Conservation (phyloP, 2,329 filamentous ascomycete genomes). For the Xylariales sp. region DNA sequence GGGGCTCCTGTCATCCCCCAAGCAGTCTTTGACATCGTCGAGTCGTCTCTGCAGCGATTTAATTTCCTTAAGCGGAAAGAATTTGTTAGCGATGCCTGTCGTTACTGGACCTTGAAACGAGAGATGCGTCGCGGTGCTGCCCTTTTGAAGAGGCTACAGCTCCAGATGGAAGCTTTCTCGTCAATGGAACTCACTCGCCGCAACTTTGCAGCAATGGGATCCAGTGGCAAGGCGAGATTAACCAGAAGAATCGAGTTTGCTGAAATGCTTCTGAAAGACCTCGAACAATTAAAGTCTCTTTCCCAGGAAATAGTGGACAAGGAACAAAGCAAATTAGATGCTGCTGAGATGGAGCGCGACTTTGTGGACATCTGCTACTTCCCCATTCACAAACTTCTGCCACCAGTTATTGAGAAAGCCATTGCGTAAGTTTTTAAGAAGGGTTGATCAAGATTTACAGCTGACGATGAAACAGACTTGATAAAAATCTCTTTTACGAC, state of each 20-base stretch:
- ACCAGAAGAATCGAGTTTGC: slow-evolving; percentile 90
- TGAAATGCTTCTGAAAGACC: slow-evolving; percentile 77
- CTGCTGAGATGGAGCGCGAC: slow-evolving; percentile 78
- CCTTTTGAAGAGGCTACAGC: slow-evolving; percentile 88
- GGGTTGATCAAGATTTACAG: not conserved
- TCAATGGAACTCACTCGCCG: slow-evolving; percentile 97
- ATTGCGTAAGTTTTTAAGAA: slow-evolving; percentile 73
- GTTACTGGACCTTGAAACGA: slow-evolving; percentile 97
- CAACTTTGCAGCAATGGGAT: slow-evolving; percentile 95
- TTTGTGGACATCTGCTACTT: slow-evolving; percentile 94
- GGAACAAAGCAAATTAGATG: slow-evolving; percentile 81
- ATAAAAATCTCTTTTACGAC: slow-evolving; percentile 69
- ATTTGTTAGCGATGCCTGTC: slow-evolving; percentile 91
- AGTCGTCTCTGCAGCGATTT: slow-evolving; percentile 85
- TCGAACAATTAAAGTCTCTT: slow-evolving; percentile 78
- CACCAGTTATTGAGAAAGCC: slow-evolving; percentile 82
- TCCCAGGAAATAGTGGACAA: slow-evolving; percentile 78
- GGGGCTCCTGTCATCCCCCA: slow-evolving; percentile 95
- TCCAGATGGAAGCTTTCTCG: slow-evolving; percentile 96
- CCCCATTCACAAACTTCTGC: slow-evolving; percentile 80
- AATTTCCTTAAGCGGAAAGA: slow-evolving; percentile 86
- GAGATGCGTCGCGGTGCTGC: slow-evolving; percentile 92
- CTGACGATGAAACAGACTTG: slow-evolving; percentile 67
- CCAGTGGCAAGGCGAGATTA: slow-evolving; percentile 80
- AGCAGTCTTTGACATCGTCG: slow-evolving; percentile 86